Percentiles rank a stretch among this genome's conserved stretches.
Conservation (phyloP, 1,284 basidiomycete species). For the Vanrija sp. region DNA sequence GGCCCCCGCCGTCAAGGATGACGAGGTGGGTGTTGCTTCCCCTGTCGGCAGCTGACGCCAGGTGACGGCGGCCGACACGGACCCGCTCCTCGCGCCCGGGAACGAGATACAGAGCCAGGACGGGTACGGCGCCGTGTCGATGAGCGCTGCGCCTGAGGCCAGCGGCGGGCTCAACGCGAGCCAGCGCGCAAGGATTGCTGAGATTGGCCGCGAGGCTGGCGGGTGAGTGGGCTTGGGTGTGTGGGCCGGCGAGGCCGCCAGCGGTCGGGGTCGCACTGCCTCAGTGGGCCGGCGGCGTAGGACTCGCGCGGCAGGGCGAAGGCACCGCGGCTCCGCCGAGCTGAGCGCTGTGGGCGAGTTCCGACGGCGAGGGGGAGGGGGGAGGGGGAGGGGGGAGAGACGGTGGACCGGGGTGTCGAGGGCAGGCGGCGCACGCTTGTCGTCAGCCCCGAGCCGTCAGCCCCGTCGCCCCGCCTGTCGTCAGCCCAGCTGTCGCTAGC, state of each 20-base stretch:
- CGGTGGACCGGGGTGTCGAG: too few species aligned
- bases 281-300: too few species aligned
- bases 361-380: neutral
- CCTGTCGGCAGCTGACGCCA: neutral
- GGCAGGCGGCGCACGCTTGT: too few species aligned
- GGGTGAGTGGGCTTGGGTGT: conserved; percentile 7
- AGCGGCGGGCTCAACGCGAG: conserved; percentile 8
- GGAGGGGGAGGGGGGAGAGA: neutral
- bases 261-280: too few species aligned
- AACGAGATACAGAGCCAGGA: conserved; percentile 12
- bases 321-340: too few species aligned
- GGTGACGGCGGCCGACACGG: conserved; percentile 3
- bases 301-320: too few species aligned
- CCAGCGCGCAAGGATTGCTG: conserved; percentile 11
- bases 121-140: conserved; percentile 11
- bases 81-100: conserved; percentile 12
- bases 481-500: too few species aligned
- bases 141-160: conserved; percentile 3
- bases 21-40: conserved; percentile 2
- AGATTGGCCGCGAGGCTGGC: conserved; percentile 18
- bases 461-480: too few species aligned
- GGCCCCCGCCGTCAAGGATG: neutral
- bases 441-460: too few species aligned
- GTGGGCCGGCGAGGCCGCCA: too few species aligned
- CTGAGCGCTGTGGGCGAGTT: neutral